These are phyloP conservation scores for Pneumocystis oryctolagi DNA, from an alignment of 1,139 yeast genomes.

Conservation along the genomic window DNA sequence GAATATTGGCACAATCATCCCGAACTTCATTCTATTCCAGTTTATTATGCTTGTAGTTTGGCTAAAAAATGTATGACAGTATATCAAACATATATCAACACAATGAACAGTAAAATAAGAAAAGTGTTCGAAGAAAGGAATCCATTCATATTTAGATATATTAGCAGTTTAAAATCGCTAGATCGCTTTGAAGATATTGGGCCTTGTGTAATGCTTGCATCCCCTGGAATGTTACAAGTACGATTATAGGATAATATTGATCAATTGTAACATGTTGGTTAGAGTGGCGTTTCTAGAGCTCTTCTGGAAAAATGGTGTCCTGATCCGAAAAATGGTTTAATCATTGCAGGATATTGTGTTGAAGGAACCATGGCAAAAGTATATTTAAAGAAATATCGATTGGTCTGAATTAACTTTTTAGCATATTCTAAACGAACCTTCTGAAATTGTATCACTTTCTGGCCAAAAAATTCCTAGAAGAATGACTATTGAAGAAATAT, in stretches of 20 bases:
- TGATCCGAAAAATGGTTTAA: slow-evolving; percentile 73
- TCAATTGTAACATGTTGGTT: not conserved
- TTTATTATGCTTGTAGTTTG: slow-evolving; percentile 80
- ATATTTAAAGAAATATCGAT: not conserved
- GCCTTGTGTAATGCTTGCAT: slow-evolving; percentile 89
- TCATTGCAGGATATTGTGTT: slow-evolving; percentile 91
- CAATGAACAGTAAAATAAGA: slow-evolving; percentile 88
- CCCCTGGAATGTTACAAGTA: slow-evolving; percentile 89
- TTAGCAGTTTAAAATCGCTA: slow-evolving; percentile 62
- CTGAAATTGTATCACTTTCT: slow-evolving; percentile 58
- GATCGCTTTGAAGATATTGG: slow-evolving; percentile 85
- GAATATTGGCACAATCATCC: slow-evolving; percentile 85
- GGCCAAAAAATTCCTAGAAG: slow-evolving; percentile 82
- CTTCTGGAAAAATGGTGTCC: slow-evolving; percentile 94
- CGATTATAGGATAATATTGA: not conserved
- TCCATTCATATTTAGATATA: slow-evolving; percentile 80
- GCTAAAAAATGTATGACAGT: slow-evolving; percentile 97
- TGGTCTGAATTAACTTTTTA: slow-evolving; percentile 19
- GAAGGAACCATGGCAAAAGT: slow-evolving; percentile 89
- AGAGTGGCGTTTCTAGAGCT: slow-evolving; percentile 79
- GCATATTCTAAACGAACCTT: slow-evolving; percentile 71
- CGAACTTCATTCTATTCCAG: slow-evolving; percentile 66
- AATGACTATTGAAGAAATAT: slow-evolving; percentile 78
- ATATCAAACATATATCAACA: slow-evolving; percentile 86
- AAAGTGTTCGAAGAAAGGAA: slow-evolving; percentile 58